Evolutionary conservation across 805 yeast genomes (phyloP).

Genomic region (Candida awuae): DNA sequence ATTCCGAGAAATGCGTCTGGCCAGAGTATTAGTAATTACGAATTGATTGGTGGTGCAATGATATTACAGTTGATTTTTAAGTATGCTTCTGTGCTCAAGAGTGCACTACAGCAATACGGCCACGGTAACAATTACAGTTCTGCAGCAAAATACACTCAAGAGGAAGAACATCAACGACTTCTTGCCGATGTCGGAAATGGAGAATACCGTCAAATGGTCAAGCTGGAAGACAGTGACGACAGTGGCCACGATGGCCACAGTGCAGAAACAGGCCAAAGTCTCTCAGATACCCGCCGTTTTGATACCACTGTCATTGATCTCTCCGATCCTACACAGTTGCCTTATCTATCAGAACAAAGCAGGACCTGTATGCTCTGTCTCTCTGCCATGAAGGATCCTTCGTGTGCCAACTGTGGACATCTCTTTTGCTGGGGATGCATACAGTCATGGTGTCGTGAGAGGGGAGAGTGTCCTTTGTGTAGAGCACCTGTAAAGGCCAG

Average conservation of each 20-base stretch:
- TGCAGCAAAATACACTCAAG: neutral
- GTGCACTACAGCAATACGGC: neutral
- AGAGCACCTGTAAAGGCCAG: constrained; percentile 60
- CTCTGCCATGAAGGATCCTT: constrained; percentile 69
- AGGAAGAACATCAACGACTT: too few species aligned
- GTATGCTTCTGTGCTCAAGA: constrained; percentile 14
- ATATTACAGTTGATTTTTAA: constrained; percentile 46
- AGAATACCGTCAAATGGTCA: neutral
- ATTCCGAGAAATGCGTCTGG: constrained; percentile 28
- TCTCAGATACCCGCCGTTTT: neutral
- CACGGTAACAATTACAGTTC: neutral
- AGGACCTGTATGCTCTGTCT: constrained; percentile 82
- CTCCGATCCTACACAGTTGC: constrained; percentile 46
- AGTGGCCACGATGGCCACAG: constrained; percentile 1
- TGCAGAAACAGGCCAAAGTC: neutral
- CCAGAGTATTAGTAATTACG: constrained; percentile 54
- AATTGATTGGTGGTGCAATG: constrained; percentile 59
- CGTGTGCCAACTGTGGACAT: constrained; percentile 88
- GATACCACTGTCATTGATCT: constrained; percentile 35
- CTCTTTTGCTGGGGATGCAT: constrained; percentile 89
- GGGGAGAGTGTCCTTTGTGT: constrained; percentile 88
- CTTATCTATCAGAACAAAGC: constrained; percentile 62
- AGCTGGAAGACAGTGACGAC: constrained; percentile 3
- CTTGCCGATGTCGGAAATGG: neutral
- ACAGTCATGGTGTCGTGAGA: constrained; percentile 81